Evolutionary conservation across 2,329 filamentous ascomycete genomes (phyloP), one percentile per base, ranked within the genome.

Genomic region (Pestalotiopsis sp.): DNA sequence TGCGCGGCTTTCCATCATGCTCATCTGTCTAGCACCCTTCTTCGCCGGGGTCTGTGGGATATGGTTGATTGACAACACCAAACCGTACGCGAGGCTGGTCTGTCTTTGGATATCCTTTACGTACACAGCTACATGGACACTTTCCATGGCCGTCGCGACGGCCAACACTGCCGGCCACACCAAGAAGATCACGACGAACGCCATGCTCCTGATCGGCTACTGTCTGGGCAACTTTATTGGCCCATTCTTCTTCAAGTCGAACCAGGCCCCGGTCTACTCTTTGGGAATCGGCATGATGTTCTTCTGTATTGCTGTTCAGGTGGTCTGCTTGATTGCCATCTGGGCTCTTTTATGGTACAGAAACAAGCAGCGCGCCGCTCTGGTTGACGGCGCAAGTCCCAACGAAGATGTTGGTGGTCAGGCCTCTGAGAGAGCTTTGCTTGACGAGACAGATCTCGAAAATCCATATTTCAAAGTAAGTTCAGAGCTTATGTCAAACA

Each of bases 181-280:
- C 1, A 90, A 90, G 75, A 90, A 91, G 74, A 87, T 90, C 60
- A 85, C 90, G 31, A 88, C 88, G n/a, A 89, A 89, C 25, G 88
- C 86, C 1, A 84, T 89, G 68, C 81, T 90, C 2, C 90, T 89
- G 78, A 80, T 90, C 11, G 87, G 87, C 0, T 87, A 87, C 68
- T 90, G 87, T 72, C 83, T 86, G 1, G 89, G 88, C 4, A 90
- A 91, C 73, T 89, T 91, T 57, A 84, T 83, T 4, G 86, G 88
- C 0, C 89, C 89, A 0, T 90, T 90, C 77, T 90, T 91, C 78
- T 91, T 90, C 77, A 85, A 85, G 65, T 78, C 83, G 0, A 74
- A 81, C n/a, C 87, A 91, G 71, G 80, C 82, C 2, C 82, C 81
- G 4, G 76, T 75, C 4, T 83, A 83, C 31, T 75, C 73, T 13